Conservation (phyloP, 495 filamentous ascomycete genomes). For the Clohesyomyces aquaticus region DNA sequence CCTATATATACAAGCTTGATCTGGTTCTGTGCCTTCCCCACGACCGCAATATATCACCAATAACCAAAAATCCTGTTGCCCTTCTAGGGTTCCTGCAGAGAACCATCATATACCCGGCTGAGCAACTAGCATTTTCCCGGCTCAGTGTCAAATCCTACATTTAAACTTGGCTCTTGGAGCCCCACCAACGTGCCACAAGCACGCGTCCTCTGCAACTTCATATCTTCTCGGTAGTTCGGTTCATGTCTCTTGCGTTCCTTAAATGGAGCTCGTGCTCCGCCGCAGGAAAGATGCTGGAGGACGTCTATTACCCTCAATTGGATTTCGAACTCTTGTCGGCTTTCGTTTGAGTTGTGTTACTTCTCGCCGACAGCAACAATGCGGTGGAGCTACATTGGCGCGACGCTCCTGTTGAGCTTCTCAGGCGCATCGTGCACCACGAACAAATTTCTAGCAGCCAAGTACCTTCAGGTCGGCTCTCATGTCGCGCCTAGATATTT, state of each 20-base stretch:
- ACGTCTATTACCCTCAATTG: not conserved
- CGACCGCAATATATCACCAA: not conserved
- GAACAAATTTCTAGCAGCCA: not conserved
- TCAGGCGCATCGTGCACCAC: not conserved
- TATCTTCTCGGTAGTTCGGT: not conserved
- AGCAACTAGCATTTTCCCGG: not conserved
- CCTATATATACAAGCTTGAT: not conserved
- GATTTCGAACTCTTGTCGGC: not conserved
- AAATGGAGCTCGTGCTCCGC: not conserved
- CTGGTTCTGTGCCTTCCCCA: not conserved
- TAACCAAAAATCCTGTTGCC: not conserved
- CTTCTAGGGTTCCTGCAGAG: not conserved
- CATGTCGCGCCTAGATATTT: not conserved
- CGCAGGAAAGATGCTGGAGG: not conserved
- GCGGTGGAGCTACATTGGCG: conserved; percentile 9
- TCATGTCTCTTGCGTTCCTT: not conserved
- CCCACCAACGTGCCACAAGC: not conserved
- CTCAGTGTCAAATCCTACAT: not conserved
- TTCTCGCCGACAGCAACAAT: not conserved
- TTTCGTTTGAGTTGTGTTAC: not conserved
- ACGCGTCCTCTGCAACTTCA: not conserved
- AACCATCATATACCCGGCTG: not conserved
- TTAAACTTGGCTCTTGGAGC: not conserved
- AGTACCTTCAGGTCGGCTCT: not conserved
- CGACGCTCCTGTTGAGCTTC: not conserved